These are phyloP conservation scores for Solanum raphanifolium DNA, from an alignment of 257 asterid species.

Conservation along the genomic window DNA sequence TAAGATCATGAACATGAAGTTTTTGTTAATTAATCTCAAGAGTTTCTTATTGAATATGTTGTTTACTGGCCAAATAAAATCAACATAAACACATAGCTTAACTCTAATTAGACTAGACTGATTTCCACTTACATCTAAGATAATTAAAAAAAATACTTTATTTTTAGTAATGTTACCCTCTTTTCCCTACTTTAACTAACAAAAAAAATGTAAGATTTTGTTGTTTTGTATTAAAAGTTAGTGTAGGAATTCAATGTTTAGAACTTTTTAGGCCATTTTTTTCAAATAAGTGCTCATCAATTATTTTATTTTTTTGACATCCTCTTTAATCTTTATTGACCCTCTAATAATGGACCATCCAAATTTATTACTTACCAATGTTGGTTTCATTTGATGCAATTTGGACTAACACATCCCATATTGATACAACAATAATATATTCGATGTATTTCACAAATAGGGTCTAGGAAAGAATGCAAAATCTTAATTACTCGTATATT, in stretches of 20 bases:
- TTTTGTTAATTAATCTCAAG: not conserved
- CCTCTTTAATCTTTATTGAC: not conserved
- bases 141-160: conserved; percentile 21
- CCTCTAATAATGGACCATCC: not conserved
- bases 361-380: not conserved
- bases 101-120: conserved; percentile 42
- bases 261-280: not conserved
- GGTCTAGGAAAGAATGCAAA: too few species aligned
- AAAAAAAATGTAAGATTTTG: not conserved
- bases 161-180: conserved; percentile 9
- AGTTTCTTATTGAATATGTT: conserved; percentile 6
- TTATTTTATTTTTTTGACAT: not conserved
- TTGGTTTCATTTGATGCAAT: not conserved
- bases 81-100: conserved; percentile 25
- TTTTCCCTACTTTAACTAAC: conserved; percentile 23
- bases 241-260: not conserved
- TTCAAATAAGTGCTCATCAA: not conserved
- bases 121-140: conserved; percentile 42
- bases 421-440: not conserved
- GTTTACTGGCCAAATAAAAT: conserved; percentile 24
- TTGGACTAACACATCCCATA: not conserved
- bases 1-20: not conserved
- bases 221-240: conserved; percentile 4
- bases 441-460: not conserved
- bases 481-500: too few species aligned